Evolutionary conservation across 495 filamentous ascomycete species (phyloP), one percentile per base, ranked within the genome.

Genomic region (Chaetomium tenue): DNA sequence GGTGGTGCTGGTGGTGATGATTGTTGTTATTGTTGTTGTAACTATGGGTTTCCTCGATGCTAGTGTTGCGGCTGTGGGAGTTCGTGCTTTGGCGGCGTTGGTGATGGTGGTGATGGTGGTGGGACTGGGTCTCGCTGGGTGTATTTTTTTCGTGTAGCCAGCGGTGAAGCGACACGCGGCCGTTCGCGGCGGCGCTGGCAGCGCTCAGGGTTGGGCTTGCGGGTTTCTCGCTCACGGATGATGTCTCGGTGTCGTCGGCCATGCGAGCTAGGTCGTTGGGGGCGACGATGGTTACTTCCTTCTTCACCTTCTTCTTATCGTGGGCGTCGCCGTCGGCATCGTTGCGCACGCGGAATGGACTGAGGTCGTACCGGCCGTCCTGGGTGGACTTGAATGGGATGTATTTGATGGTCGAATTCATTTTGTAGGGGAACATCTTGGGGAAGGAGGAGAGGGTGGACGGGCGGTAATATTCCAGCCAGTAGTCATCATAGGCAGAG

Each of bases 381-480:
- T 89, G 83, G 12, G 87, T 87, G 8, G 84, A 81, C 53, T 87
- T 87, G 58, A 92, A 81, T 6, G 91, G 90, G 12, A 93, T 84
- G 73, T 92, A 93, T 64, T 86, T 87, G 54, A 91, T 79, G 0
- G 89, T 92, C 0, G 89, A 92, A 71, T 96, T 96, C 82, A 97
- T 89, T 68, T 89, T 90, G 77, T 87, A 95, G 0, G 91, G 84
- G 71, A 95, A 97, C 67, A 96, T 87, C 75, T 97, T 98, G 11
- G 83, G 79, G 64, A 97, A 90, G 0, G 91, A 91, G 0, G 93
- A 94, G 6, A 98, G 74, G 0, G 89, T 88, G 16, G 89, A 82
- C 1, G 94, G 95, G 11, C 92, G 87, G 74, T 98, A 98, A 72
- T 96, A 97, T 68, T 98, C 94, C n/a, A 93, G 81, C 95, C 95